These are phyloP conservation scores for Strigomonas culicis DNA, from an alignment of 208 protist species.

Conservation along the genomic window DNA sequence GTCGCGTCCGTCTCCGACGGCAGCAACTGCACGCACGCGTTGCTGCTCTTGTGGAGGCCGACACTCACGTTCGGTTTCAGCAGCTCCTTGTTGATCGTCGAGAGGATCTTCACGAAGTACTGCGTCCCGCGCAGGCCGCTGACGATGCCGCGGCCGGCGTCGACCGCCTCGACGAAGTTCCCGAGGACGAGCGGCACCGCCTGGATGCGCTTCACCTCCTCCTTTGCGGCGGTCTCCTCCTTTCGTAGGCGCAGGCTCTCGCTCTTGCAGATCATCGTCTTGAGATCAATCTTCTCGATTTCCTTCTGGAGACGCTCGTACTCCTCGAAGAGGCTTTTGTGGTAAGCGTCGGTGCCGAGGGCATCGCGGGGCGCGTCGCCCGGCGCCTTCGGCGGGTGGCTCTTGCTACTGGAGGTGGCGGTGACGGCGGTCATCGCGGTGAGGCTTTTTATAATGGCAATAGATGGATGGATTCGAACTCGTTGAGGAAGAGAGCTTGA, in stretches of 20 bases:
- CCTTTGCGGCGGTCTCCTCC: constrained; percentile 87
- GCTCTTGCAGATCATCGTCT: constrained; percentile 87
- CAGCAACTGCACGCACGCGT: constrained; percentile 98
- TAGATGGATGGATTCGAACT: neutral
- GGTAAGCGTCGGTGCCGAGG: too few species aligned
- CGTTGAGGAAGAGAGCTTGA: neutral
- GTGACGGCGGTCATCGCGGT: too few species aligned
- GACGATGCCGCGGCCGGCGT: constrained; percentile 94
- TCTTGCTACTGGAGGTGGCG: too few species aligned
- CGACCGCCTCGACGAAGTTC: constrained; percentile 99
- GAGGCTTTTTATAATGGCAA: neutral
- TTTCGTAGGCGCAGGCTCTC: constrained; percentile 88
- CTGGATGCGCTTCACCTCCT: constrained; percentile 98
- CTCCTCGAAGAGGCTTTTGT: constrained; percentile 65
- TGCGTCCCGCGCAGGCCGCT: constrained; percentile 95
- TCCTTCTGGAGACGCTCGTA: constrained; percentile 65
- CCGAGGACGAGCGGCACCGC: constrained; percentile 99
- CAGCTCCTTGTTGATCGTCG: constrained; percentile 96
- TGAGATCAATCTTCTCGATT: constrained; percentile 80
- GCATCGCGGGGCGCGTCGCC: too few species aligned
- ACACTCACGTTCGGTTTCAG: constrained; percentile 99
- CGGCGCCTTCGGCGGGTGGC: too few species aligned
- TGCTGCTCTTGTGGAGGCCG: constrained; percentile 98
- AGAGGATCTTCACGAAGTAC: constrained; percentile 98
- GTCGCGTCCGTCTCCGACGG: constrained; percentile 97